A percentile compares a stretch with the other conserved stretches of the same genome.
Conservation (phyloP, 345 rosid species). For the Cardamine resedifolia region DNA sequence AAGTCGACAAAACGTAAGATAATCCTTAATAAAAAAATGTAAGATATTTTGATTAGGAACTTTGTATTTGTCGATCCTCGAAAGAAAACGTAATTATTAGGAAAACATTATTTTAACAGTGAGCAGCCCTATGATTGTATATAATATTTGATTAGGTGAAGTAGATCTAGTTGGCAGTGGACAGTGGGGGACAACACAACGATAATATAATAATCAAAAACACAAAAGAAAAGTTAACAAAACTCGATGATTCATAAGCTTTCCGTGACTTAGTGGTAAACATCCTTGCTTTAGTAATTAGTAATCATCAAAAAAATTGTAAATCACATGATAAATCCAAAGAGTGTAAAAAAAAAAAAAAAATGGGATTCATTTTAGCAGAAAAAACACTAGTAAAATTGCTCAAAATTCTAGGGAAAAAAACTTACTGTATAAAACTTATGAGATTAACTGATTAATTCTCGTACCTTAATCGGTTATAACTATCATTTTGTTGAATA, state of each 20-base stretch:
- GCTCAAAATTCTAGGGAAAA: background rate
- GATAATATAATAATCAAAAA: background rate
- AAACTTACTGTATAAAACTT: too few relatives aligned
- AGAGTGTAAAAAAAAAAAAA: background rate
- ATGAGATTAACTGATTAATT: background rate
- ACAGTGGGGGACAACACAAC: slow-evolving; percentile 8
- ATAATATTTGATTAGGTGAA: slow-evolving; percentile 22
- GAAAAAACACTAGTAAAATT: background rate
- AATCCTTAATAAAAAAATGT: background rate
- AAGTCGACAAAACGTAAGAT: background rate
- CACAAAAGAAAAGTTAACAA: background rate
- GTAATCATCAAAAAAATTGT: background rate
- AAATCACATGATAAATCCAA: background rate
- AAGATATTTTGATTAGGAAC: background rate
- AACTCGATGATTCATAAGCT: slow-evolving; percentile 12
- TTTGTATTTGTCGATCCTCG: background rate
- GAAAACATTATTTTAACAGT: background rate
- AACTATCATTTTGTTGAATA: too few relatives aligned
- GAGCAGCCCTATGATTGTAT: slow-evolving; percentile 27
- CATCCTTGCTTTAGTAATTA: background rate
- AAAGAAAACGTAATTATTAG: background rate
- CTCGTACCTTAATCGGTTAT: too few relatives aligned
- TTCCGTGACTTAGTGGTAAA: slow-evolving; percentile 16
- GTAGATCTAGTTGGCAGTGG: slow-evolving; percentile 23
- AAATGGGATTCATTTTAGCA: background rate